Conservation (phyloP, 805 yeast genomes). For the Yarrowia sp. region DNA sequence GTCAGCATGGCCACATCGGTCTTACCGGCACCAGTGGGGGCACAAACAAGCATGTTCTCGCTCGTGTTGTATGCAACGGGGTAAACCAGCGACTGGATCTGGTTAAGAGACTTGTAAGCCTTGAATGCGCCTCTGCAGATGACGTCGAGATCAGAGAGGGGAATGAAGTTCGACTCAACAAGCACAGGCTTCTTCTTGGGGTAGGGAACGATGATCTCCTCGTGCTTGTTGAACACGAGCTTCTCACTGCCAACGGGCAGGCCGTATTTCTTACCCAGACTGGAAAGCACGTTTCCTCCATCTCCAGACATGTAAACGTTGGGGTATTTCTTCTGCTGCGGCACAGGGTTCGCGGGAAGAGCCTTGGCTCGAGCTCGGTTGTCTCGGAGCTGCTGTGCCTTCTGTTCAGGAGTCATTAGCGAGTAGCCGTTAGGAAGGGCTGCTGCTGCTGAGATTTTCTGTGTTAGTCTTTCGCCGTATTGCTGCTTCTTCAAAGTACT, state of each 20-base stretch:
- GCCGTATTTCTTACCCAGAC: constrained; percentile 75
- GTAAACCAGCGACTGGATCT: constrained; percentile 85
- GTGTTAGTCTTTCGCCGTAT: constrained; percentile 29
- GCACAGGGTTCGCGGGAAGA: constrained; percentile 35
- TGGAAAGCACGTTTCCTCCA: constrained; percentile 65
- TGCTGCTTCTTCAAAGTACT: constrained; percentile 32
- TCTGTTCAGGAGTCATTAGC: constrained; percentile 30
- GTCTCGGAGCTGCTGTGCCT: constrained; percentile 31
- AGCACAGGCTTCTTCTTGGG: constrained; percentile 51
- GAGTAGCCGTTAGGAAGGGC: constrained; percentile 5
- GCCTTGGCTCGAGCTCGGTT: constrained; percentile 33
- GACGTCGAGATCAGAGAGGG: constrained; percentile 55
- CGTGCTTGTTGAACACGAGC: constrained; percentile 49
- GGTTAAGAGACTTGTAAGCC: constrained; percentile 72
- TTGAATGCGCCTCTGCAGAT: constrained; percentile 82
- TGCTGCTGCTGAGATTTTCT: constrained; percentile 26
- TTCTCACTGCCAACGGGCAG: constrained; percentile 77
- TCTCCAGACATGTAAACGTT: constrained; percentile 78
- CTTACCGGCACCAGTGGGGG: constrained; percentile 98
- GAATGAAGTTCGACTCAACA: constrained; percentile 46
- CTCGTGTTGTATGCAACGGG: constrained; percentile 91
- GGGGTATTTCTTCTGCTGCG: constrained; percentile 59
- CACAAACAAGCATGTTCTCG: constrained; percentile 94
- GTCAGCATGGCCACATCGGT: constrained; percentile 88
- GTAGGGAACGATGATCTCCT: constrained; percentile 81